Base-by-base conservation (phyloP, 768 basidiomycete species). In the Heimioporus sp. region DNA sequence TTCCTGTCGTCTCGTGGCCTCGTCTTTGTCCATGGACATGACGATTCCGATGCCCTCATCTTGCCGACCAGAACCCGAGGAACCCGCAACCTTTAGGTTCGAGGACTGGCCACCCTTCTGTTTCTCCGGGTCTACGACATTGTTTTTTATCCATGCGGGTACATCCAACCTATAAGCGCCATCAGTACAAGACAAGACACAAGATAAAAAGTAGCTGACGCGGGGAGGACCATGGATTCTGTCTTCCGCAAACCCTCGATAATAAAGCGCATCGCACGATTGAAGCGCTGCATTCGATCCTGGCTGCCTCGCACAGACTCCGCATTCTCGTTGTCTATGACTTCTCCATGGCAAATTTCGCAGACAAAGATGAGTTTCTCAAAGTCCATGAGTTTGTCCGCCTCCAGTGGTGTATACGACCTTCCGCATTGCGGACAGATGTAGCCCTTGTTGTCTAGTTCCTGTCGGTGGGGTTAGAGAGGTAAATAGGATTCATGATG, bases 391-490 rank as follows among this genome's bases (percentile, higher is more conserved):
- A 98, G 76, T 57, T 81, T 84, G 71, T 90, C 85, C 44, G 86
- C 88, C 54, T 98, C 93, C 13, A 99, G 76, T 0, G 92, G 84
- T 2, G 87, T 80, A 69, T 92, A 99, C 1, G 84, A 82, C 61
- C 85, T 84, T 52, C 82, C 81, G 75, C 95, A 98, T 58, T 84
- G 82, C 2, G 93, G 87, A 68, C 96, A 99, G 52, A 95, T 85
- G 69, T 97, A 98, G n/a, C 96, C 97, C 71, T 96, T 92, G 67
- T 94, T 92, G 56, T 95, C 92, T 54, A 97, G 83, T 74, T 98
- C 93, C 95, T 98, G 62, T 32, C 16, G 35, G 39, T 43, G 15
- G 12, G 6, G 36, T 44, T 10, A 45, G 38, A 20, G 8, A n/a
- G 51, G 13, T 15, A 49, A 11, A n/a, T 11, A 11, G 19, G 36